These are phyloP conservation scores for Alectoria sarmentosa DNA, from an alignment of 495 filamentous ascomycete genomes.

Conservation along the genomic window DNA sequence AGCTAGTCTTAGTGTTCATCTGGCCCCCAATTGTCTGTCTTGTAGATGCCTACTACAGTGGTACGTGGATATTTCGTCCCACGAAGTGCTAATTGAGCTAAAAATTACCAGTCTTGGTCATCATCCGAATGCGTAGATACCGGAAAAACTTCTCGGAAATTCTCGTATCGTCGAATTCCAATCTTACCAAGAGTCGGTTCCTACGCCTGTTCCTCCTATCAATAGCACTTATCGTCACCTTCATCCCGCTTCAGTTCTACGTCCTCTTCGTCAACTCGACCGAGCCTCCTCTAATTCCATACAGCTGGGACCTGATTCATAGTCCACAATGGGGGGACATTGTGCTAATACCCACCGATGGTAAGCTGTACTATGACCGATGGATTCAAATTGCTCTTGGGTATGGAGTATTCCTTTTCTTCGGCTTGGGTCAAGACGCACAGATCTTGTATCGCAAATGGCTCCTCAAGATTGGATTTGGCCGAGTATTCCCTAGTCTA, in stretches of 20 bases:
- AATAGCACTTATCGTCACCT: slow-evolving; percentile 56
- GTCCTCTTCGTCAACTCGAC: slow-evolving; percentile 49
- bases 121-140: slow-evolving; percentile 61
- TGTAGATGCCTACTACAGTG: slow-evolving; percentile 57
- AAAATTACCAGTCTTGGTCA: slow-evolving; percentile 46
- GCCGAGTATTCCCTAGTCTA: slow-evolving; percentile 37
- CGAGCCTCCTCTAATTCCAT: slow-evolving; percentile 36
- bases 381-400: slow-evolving; percentile 60
- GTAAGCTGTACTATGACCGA: slow-evolving; percentile 51
- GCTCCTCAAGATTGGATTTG: slow-evolving; percentile 45
- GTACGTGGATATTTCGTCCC: slow-evolving; percentile 38
- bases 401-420: slow-evolving; percentile 64
- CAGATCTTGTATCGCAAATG: slow-evolving; percentile 59
- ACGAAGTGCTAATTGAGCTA: slow-evolving; percentile 16
- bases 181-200: slow-evolving; percentile 59
- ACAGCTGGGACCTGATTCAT: slow-evolving; percentile 50
- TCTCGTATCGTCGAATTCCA: slow-evolving; percentile 49
- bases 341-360: slow-evolving; percentile 51
- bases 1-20: slow-evolving; percentile 55
- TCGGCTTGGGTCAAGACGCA: slow-evolving; percentile 74
- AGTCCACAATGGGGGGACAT: slow-evolving; percentile 51
- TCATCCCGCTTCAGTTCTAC: slow-evolving; percentile 57
- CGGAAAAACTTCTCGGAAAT: slow-evolving; percentile 52
- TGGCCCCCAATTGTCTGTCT: slow-evolving; percentile 62
- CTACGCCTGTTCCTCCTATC: slow-evolving; percentile 72